Evolutionary conservation across 345 rosid species (phyloP).

Genomic region (Eutrema heterophyllum): DNA sequence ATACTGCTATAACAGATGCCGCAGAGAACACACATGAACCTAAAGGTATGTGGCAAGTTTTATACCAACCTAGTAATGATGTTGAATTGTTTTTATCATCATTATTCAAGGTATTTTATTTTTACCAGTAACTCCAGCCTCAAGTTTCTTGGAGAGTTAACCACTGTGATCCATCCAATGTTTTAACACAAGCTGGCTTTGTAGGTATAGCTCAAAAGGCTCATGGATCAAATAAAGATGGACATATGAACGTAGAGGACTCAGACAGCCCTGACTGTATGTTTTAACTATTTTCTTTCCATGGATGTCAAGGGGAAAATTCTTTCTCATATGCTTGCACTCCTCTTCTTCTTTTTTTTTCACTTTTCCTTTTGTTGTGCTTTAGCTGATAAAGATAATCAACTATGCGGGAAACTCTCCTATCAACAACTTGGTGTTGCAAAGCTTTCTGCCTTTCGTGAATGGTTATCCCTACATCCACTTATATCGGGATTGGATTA

Average conservation of each 20-base stretch:
- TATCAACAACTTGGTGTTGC: conserved; percentile 92
- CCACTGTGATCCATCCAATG: conserved; percentile 6
- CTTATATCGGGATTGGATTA: conserved; percentile 48
- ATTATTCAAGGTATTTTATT: background rate
- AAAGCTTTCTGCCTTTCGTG: conserved; percentile 70
- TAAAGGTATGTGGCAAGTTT: conserved; percentile 20
- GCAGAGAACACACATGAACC: conserved; percentile 19
- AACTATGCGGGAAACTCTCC: conserved; percentile 46
- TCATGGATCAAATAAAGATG: conserved; percentile 32
- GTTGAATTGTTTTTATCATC: background rate
- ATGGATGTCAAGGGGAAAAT: background rate
- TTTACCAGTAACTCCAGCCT: background rate
- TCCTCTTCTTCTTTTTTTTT: background rate
- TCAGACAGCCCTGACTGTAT: conserved; percentile 36
- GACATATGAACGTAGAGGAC: conserved; percentile 24
- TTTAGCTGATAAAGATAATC: conserved; percentile 39
- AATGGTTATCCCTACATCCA: conserved; percentile 89
- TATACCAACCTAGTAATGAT: background rate
- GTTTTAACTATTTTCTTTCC: conserved; percentile 15
- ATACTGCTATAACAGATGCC: conserved; percentile 15
- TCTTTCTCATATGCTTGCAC: conserved; percentile 3
- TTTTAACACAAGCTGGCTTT: conserved; percentile 17
- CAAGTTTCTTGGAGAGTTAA: background rate
- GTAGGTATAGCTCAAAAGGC: conserved; percentile 24
- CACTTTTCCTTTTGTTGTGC: conserved; percentile 10